phyloP scores from a whole-genome alignment of 2,329 filamentous ascomycete species.

The Hypoxylon sp. region DNA sequence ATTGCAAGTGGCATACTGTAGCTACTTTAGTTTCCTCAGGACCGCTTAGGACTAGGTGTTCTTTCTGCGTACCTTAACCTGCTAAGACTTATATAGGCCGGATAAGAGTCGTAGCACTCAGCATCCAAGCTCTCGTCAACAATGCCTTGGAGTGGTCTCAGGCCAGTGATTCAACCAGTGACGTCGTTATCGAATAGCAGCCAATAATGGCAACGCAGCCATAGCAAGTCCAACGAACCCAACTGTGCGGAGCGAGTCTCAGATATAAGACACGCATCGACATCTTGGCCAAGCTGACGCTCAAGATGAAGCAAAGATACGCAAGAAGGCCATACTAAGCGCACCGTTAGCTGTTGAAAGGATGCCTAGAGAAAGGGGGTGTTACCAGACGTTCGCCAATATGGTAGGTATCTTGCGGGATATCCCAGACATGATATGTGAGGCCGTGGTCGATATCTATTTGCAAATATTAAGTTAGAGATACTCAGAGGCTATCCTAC shows the following conservation, averaged over 20 bases:
- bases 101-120: slow-evolving; percentile 39
- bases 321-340: slow-evolving; percentile 41
- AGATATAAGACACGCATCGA: slow-evolving; percentile 42
- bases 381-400: slow-evolving; percentile 41
- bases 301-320: slow-evolving; percentile 39
- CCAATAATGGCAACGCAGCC: slow-evolving; percentile 24
- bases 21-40: slow-evolving; percentile 11
- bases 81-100: slow-evolving; percentile 39
- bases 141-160: slow-evolving; percentile 38
- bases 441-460: slow-evolving; percentile 43
- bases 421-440: slow-evolving; percentile 44
- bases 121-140: slow-evolving; percentile 41
- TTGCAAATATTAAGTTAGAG: slow-evolving; percentile 2
- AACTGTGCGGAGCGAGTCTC: slow-evolving; percentile 35
- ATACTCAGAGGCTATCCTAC: background rate
- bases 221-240: slow-evolving; percentile 36
- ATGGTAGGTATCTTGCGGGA: slow-evolving; percentile 38
- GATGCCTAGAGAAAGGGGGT: background rate
- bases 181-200: slow-evolving; percentile 38
- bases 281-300: slow-evolving; percentile 42
- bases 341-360: slow-evolving; percentile 10
- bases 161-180: slow-evolving; percentile 39
- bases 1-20: slow-evolving; percentile 20
- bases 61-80: slow-evolving; percentile 32
- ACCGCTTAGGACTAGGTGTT: background rate